Base-by-base conservation (phyloP, 2,329 filamentous ascomycete species). In the Diplodia seriata region DNA sequence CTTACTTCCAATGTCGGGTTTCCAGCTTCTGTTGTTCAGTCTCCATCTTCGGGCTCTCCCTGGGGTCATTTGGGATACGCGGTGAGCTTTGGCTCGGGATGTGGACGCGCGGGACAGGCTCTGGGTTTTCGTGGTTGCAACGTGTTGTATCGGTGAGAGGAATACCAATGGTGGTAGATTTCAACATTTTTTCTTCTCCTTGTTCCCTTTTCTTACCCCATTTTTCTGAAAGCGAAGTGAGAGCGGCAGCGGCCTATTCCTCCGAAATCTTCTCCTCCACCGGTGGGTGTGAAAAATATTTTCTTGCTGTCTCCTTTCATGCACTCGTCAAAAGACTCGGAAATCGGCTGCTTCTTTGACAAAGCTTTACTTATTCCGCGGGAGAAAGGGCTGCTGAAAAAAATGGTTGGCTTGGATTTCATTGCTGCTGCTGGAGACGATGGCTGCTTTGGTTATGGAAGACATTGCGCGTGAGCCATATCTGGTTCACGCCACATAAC, bases 1-100 rank as follows among this genome's bases (percentile, higher is more conserved):
- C 23, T 61, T 49, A 29, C 47, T 51, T 51, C n/a, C 15, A 63
- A 66, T 67, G 69, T 68, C 68, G 68, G 70, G 70, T 69, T 55
- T 70, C 69, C 66, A 64, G 68, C 69, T 72, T 72, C 68, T 68
- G 61, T 72, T 64, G 70, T 62, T 61, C 57, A 62, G 66, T 62
- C 56, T 62, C 66, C 49, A 43, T 68, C 53, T 63, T 68, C 57
- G 51, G 36, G 56, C 50, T 62, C 66, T 63, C 33, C 57, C 57
- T 49, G 56, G 55, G 66, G 38, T 53, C 55, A 43, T 61, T 67
- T 66, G 40, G 54, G 65, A 61, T 57, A 67, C 31, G 36, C 31
- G 65, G 53, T 54, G 55, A 54, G 65, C 53, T 59, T 67, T 59
- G 54, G 53, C 49, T 67, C 65, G 29, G 53, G 43, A 29, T 51